Base-by-base conservation (phyloP, 352 stramenopile species). In the Phytophthora cactorum region DNA sequence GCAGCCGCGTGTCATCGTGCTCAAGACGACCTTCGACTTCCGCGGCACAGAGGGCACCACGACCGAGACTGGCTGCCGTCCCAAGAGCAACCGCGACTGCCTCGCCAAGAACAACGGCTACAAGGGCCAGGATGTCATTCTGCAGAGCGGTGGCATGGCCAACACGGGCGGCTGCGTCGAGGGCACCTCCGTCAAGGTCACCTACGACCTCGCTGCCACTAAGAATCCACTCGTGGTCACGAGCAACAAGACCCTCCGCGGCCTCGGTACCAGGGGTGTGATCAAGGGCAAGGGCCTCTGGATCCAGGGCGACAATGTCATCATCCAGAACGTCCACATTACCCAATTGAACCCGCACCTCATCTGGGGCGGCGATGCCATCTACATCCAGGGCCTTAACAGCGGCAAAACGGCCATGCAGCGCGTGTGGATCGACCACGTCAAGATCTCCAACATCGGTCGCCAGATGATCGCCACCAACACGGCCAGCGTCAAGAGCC, bases 51-150 rank as follows among this genome's bases (percentile, higher is more conserved):
- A 88, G 22, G 78, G 78, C 32, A 78, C 52, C 5, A 76, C 60
- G 17, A 87, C 81, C 7, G 81, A 89, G 62, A 68, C 52, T 1
- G 78, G 74, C 5, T 86, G 78, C 45, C 74, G 74, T n/a, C 74
- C 81, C 8, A 68, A 77, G 36, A 81, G 56, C 59, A 75, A 71
- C 22, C 71, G 68, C 25, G 59, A 73, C 28, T 89, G 81, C 31
- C 64, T 84, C 54, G 71, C 68, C 56, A 82, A 83, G 59, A 86
- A 84, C 59, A 83, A 89, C 55, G 77, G 74, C 51, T 68, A 75
- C 71, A 74, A 82, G 62, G 70, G 74, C 36, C 80, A 89, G 46
- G 74, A 89, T 12, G 73, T 85, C 45, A 89, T 89, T 54, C 62
- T 89, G 28, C 72, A 83, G 59, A 74, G 61, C n/a, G 78, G 77